Percentiles rank a stretch among this genome's conserved stretches.
Evolutionary conservation across 163 green algal species (phyloP).

Genomic region (Dunaliella salina): DNA sequence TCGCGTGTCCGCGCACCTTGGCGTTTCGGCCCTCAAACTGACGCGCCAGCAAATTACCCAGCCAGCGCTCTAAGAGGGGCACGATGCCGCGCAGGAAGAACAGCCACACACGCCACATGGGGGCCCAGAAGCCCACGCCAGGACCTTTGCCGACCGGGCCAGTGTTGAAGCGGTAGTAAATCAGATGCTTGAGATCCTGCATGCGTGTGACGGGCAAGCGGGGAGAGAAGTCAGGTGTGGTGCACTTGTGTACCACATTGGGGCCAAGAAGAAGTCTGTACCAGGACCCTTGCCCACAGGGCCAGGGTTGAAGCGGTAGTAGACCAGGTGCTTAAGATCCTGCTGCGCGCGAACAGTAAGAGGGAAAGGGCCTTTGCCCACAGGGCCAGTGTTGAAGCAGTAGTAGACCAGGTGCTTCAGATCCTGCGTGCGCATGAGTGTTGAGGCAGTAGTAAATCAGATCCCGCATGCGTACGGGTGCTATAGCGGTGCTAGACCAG

Average conservation of each 20-base stretch:
- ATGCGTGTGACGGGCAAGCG: too few relatives aligned
- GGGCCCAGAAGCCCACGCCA: constrained; percentile 97
- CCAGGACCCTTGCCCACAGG: too few relatives aligned
- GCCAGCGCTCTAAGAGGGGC: constrained; percentile 96
- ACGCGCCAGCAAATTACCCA: constrained; percentile 97
- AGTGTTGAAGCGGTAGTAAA: constrained; percentile 99
- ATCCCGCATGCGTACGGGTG: too few relatives aligned
- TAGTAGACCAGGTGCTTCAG: too few relatives aligned
- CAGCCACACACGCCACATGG: constrained; percentile 99
- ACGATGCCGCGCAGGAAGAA: constrained; percentile 99
- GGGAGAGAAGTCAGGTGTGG: too few relatives aligned
- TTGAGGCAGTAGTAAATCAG: too few relatives aligned
- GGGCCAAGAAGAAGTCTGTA: constrained; percentile 97
- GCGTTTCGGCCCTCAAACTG: constrained; percentile 97
- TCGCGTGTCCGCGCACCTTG: constrained; percentile 54
- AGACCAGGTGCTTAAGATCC: constrained; percentile 96
- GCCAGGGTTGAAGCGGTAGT: too few relatives aligned
- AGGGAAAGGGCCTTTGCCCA: too few relatives aligned
- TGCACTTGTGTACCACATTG: too few relatives aligned
- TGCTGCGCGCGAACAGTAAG: neutral
- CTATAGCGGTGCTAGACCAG: too few relatives aligned
- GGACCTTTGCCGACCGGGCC: constrained; percentile 97
- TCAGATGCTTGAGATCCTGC: constrained; percentile 89
- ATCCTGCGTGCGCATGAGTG: too few relatives aligned
- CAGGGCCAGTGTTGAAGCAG: too few relatives aligned